Base-by-base conservation (phyloP, 225 moss, liverwort and hornwort genomes). In the Ulota crispa region DNA sequence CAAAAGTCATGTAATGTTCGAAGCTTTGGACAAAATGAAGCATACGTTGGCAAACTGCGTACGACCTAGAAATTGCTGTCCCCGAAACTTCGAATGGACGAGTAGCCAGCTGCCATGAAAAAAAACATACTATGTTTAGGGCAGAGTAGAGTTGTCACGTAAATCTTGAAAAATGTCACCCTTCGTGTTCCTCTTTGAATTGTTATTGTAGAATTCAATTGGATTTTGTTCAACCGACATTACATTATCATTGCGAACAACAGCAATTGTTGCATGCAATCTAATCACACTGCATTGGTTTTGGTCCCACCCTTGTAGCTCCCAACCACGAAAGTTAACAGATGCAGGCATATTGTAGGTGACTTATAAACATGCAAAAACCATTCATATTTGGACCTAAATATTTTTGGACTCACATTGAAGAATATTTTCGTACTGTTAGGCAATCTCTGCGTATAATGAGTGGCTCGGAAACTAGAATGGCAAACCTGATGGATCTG, bases 1-100 rank as follows among this genome's bases (percentile, higher is more conserved):
- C 98, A 89, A 99, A 96, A 57, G 98, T 94, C 93, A 99, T 91
- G 84, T 99, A 99, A 83, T 99, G 98, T 86, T 99, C 94, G 75
- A 94, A 92, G 73, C 92, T 94, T 85, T 95, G 98, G 77, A 99
- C 88, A 85, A 93, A 99, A 82, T 99, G 98, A 52, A 99, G 86
- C 98, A 99, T 99, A 80, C 93, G 90, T 80, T 99, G 98, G 85
- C 98, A 99, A 52, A 94, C 72, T 45, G 92, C 96, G 79, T 99
- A 99, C 14, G 98, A 99, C 59, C 86, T 83, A 68, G 92, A 89
- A 80, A 99, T 88, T 37, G 96, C 92, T 61, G 94, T 92, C 56
- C 93, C 96, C 36, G 86, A 80, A 77, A 92, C 86, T 84, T 92
- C 86, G 64, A 92, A 92, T 43, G 94, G 91, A 64, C 98, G 93